These are phyloP conservation scores for Pythium angustatum DNA, from an alignment of 352 stramenopile species.

Conservation along the genomic window DNA sequence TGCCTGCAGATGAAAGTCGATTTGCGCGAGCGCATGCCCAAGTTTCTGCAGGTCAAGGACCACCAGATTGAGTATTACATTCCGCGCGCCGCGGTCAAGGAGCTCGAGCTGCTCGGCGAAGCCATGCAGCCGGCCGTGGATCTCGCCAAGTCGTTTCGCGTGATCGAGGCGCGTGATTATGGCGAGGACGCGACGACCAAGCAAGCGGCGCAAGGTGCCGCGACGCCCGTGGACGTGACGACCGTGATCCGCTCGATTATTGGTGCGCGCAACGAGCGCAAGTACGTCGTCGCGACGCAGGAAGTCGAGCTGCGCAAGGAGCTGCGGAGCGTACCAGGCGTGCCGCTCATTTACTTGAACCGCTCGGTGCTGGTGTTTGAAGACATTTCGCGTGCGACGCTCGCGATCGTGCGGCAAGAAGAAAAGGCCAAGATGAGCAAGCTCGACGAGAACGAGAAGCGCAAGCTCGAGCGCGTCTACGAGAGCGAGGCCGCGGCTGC, in stretches of 20 bases:
- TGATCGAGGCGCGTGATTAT: constrained; percentile 46
- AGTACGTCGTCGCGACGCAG: constrained; percentile 84
- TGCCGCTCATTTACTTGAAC: constrained; percentile 87
- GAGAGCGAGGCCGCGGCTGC: constrained; percentile 13
- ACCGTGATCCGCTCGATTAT: constrained; percentile 55
- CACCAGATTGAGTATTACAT: constrained; percentile 77
- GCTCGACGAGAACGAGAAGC: constrained; percentile 75
- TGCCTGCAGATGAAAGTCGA: constrained; percentile 88
- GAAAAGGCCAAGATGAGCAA: constrained; percentile 72
- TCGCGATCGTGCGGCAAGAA: constrained; percentile 79
- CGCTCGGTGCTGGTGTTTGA: constrained; percentile 88
- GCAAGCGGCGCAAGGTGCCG: constrained; percentile 15
- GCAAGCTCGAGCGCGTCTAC: constrained; percentile 62
- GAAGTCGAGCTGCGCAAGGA: constrained; percentile 80
- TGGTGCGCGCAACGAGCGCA: constrained; percentile 75
- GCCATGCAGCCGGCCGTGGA: constrained; percentile 60
- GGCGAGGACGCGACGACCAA: constrained; percentile 24
- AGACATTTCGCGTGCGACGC: constrained; percentile 73
- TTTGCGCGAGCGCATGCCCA: constrained; percentile 71
- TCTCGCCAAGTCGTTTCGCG: constrained; percentile 65
- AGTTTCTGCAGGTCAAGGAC: constrained; percentile 81
- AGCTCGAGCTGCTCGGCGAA: constrained; percentile 74
- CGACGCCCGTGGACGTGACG: constrained; percentile 47
- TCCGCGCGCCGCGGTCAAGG: constrained; percentile 58
- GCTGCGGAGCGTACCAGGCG: constrained; percentile 64